A percentile compares a stretch with the other conserved stretches of the same genome.
phyloP scores from a whole-genome alignment of 257 asterid genomes.

The Solanum boliviense region DNA sequence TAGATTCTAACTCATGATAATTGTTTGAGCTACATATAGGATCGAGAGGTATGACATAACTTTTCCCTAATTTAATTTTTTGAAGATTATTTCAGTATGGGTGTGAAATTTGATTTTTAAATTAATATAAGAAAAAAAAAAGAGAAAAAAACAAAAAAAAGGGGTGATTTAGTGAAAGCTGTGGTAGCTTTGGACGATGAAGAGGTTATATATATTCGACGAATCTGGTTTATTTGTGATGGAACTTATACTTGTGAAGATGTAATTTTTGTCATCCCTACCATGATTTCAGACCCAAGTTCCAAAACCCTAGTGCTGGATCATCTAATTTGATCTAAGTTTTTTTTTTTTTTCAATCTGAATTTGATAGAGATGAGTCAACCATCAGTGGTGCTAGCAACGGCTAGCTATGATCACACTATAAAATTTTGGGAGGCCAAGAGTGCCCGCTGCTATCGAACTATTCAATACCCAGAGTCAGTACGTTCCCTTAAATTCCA shows the following conservation, averaged over 20 bases:
- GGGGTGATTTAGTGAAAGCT: not conserved
- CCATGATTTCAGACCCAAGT: not conserved
- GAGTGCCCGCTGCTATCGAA: conserved; percentile 82
- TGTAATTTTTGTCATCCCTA: not conserved
- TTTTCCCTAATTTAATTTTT: not conserved
- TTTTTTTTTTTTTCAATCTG: not conserved
- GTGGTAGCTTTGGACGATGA: not conserved
- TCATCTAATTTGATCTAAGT: not conserved
- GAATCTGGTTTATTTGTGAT: not conserved
- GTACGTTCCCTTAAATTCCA: conserved; percentile 20
- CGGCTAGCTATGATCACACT: conserved; percentile 98
- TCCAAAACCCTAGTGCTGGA: not conserved
- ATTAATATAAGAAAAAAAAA: no score
- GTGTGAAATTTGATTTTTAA: not conserved
- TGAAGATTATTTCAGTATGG: not conserved
- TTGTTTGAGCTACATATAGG: not conserved
- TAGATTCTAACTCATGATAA: not conserved
- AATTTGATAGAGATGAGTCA: conserved; percentile 30
- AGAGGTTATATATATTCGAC: not conserved
- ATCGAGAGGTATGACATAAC: not conserved
- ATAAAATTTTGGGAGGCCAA: conserved; percentile 97
- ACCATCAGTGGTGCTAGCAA: conserved; percentile 90
- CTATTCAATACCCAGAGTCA: conserved; percentile 93
- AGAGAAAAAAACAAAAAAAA: not conserved
- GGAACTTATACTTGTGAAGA: not conserved